Evolutionary conservation across 164 flowering plant genomes (phyloP).

Genomic region (Paratinospora sagittata): DNA sequence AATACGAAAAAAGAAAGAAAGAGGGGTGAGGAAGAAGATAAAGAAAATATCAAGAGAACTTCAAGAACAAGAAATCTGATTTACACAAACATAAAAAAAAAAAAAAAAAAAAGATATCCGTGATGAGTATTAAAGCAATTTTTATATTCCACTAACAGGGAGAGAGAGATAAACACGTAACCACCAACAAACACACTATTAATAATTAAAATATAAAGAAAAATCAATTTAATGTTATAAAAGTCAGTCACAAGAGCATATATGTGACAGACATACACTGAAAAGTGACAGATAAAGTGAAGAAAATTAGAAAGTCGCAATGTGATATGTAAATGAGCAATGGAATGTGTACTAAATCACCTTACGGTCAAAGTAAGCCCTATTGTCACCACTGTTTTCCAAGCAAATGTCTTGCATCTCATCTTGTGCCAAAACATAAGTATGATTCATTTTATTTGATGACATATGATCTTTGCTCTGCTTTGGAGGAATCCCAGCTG

Average conservation of each 20-base stretch:
- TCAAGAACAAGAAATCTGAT: neutral
- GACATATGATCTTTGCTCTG: slow-evolving; percentile 29
- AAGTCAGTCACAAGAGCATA: neutral
- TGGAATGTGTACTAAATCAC: slow-evolving; percentile 24
- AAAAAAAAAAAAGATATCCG: too few relatives aligned
- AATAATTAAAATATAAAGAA: neutral
- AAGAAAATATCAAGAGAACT: neutral
- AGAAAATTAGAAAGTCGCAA: neutral
- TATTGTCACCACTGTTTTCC: slow-evolving; percentile 23
- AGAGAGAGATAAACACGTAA: neutral
- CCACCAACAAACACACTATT: neutral
- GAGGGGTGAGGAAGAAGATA: neutral
- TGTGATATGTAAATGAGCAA: neutral
- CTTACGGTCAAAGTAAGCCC: slow-evolving; percentile 33
- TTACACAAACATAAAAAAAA: too few relatives aligned
- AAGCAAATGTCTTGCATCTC: slow-evolving; percentile 30
- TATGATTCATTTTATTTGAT: slow-evolving; percentile 27
- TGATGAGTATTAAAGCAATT: neutral
- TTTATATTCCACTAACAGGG: neutral
- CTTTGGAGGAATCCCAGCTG: slow-evolving; percentile 37
- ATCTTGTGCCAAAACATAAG: slow-evolving; percentile 26
- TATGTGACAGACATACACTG: neutral
- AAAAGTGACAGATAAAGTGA: neutral
- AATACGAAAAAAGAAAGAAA: neutral
- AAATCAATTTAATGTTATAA: neutral